phyloP scores from a whole-genome alignment of 2,329 filamentous ascomycete species.

The Cladosporium sphaerospermum region DNA sequence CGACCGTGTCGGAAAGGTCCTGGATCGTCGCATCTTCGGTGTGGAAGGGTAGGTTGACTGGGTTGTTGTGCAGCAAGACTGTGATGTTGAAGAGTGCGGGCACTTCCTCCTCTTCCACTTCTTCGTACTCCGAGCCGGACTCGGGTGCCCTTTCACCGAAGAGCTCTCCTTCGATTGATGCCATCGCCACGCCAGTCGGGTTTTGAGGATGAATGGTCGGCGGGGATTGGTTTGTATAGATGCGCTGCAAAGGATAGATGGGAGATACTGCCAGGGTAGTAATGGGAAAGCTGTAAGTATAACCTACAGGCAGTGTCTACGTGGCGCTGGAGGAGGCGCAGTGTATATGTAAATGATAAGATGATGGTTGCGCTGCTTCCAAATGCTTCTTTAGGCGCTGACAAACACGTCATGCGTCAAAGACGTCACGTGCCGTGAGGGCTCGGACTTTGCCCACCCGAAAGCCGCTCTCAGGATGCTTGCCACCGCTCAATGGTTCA shows the following conservation, averaged over 20 bases:
- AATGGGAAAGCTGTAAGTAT: not conserved
- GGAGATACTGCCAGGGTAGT: not conserved
- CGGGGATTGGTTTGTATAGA: not conserved
- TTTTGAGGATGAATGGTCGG: too few relatives aligned
- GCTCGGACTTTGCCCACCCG: too few relatives aligned
- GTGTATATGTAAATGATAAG: too few relatives aligned
- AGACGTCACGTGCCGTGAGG: not conserved
- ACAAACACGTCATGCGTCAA: not conserved
- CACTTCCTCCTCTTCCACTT: not conserved
- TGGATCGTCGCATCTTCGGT: constrained; percentile 44
- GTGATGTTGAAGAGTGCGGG: constrained; percentile 36
- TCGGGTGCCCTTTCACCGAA: not conserved
- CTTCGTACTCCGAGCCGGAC: constrained; percentile 1
- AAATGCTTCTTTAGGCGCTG: not conserved
- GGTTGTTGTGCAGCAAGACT: constrained; percentile 50
- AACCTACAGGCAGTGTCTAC: not conserved
- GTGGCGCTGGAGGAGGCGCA: not conserved
- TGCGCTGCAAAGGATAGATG: not conserved
- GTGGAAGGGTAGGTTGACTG: constrained; percentile 43
- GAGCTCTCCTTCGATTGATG: not conserved
- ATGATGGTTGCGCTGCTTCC: not conserved
- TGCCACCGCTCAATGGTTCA: too few relatives aligned
- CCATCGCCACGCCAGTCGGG: not conserved
- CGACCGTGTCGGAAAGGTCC: constrained; percentile 56
- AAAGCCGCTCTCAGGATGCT: too few relatives aligned